A percentile compares a stretch with the other conserved stretches of the same genome.
Conservation (phyloP, 2,329 filamentous ascomycete species). For the Cadophora luteo-olivacea region DNA sequence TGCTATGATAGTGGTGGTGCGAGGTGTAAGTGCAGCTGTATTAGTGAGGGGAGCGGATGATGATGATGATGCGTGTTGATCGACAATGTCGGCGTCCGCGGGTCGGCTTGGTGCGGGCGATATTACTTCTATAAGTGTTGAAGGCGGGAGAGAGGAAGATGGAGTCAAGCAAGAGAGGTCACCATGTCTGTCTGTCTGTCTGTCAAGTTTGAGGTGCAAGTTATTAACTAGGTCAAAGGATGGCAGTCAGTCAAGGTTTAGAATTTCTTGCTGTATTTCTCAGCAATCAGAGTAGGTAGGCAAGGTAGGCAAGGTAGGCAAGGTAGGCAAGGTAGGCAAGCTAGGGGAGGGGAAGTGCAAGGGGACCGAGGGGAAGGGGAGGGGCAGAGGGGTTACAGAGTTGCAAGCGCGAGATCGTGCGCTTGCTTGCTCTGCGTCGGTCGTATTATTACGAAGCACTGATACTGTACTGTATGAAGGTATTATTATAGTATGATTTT, state of each 20-base stretch:
- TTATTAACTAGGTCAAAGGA: neutral
- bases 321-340: neutral
- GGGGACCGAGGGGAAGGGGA: neutral
- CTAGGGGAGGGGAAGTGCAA: neutral
- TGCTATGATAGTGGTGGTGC: neutral
- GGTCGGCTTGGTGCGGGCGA: neutral
- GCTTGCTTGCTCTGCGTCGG: neutral
- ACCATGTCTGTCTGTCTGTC: too few species aligned
- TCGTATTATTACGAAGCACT: too few species aligned
- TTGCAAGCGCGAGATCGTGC: slow-evolving; percentile 6
- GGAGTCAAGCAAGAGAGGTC: neutral
- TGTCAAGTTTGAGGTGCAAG: neutral
- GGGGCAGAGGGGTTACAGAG: slow-evolving; percentile 5
- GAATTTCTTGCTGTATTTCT: neutral
- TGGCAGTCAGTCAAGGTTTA: neutral
- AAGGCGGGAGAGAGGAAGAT: neutral
- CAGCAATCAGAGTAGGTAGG: neutral
- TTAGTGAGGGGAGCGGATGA: neutral
- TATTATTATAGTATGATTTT: neutral
- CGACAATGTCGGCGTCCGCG: neutral
- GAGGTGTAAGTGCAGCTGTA: neutral
- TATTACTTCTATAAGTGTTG: neutral
- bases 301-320: neutral
- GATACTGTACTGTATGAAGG: too few species aligned
- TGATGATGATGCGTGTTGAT: slow-evolving; percentile 2